These are phyloP conservation scores for Fusarium concolor DNA, from an alignment of 2,329 filamentous ascomycete species.

Conservation along the genomic window DNA sequence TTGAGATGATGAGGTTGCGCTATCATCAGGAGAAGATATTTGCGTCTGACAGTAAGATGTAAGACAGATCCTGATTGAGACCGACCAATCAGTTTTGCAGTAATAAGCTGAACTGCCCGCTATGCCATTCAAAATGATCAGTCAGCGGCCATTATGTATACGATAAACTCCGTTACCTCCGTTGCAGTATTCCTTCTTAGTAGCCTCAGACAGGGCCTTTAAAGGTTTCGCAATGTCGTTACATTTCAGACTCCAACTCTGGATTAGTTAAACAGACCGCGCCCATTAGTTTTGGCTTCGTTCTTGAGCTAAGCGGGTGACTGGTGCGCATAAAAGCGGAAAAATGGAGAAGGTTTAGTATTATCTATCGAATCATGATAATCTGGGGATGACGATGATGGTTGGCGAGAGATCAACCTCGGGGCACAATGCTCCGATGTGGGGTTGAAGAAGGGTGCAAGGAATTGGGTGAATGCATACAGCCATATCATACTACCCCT, in stretches of 20 bases:
- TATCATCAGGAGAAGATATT: neutral
- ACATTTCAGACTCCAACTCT: neutral
- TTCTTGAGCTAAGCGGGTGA: neutral
- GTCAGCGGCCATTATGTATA: neutral
- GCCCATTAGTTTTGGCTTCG: too few species aligned
- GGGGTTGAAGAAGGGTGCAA: conserved; percentile 1
- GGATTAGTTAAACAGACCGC: neutral
- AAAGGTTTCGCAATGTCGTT: neutral
- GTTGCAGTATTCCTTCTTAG: neutral
- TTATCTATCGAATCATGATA: neutral
- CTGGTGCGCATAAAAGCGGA: conserved; percentile 9
- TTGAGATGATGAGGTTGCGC: neutral
- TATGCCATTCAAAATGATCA: too few species aligned
- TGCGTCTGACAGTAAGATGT: neutral
- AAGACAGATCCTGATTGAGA: neutral
- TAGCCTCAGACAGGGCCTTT: too few species aligned
- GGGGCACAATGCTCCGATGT: conserved; percentile 23
- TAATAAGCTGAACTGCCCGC: neutral
- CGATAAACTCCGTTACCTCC: neutral
- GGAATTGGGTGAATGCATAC: neutral
- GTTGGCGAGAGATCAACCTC: neutral
- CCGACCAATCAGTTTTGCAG: neutral
- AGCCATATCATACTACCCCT: conserved; percentile 17
- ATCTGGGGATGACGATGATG: neutral
- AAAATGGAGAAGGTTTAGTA: neutral